A percentile compares a stretch with the other conserved stretches of the same genome.
Conservation (phyloP, 2,329 filamentous ascomycete species). For the Ophiostoma tasmaniense region DNA sequence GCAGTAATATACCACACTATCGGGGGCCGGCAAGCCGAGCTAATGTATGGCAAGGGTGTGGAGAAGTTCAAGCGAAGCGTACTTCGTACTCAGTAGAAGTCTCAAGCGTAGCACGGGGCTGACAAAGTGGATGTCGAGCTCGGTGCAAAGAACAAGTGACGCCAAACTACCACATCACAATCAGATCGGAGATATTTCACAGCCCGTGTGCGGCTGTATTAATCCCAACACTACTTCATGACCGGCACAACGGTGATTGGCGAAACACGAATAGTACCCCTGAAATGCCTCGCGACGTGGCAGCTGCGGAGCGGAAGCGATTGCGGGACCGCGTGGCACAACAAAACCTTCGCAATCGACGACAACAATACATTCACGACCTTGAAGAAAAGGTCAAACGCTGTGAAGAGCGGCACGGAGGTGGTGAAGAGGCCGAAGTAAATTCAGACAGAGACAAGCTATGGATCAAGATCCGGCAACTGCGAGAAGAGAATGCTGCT, state of each 20-base stretch:
- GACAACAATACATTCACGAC: conserved; percentile 10
- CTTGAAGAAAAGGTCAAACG: conserved; percentile 12
- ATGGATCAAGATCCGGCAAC: background rate
- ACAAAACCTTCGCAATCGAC: conserved; percentile 15
- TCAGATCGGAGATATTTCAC: background rate
- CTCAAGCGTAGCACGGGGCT: no score
- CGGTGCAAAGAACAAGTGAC: background rate
- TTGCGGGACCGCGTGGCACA: conserved; percentile 14
- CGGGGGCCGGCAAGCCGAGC: background rate
- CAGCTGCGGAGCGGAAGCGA: conserved; percentile 11
- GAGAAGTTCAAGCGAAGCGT: background rate
- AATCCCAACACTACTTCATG: background rate
- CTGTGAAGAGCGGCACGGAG: conserved; percentile 10
- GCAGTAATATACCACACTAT: no score
- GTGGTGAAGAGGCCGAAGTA: background rate
- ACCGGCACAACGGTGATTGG: background rate
- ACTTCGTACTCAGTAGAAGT: no score
- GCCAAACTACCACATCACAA: background rate
- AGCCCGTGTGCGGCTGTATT: background rate
- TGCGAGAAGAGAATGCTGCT: conserved; percentile 7
- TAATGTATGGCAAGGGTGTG: background rate
- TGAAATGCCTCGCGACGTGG: background rate
- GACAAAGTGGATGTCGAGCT: background rate
- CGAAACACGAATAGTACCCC: background rate
- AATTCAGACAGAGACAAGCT: background rate